Percentiles rank a stretch among this genome's conserved stretches.
Evolutionary conservation across 2,329 filamentous ascomycete genomes (phyloP).

Genomic region (Thielaviopsis populi): DNA sequence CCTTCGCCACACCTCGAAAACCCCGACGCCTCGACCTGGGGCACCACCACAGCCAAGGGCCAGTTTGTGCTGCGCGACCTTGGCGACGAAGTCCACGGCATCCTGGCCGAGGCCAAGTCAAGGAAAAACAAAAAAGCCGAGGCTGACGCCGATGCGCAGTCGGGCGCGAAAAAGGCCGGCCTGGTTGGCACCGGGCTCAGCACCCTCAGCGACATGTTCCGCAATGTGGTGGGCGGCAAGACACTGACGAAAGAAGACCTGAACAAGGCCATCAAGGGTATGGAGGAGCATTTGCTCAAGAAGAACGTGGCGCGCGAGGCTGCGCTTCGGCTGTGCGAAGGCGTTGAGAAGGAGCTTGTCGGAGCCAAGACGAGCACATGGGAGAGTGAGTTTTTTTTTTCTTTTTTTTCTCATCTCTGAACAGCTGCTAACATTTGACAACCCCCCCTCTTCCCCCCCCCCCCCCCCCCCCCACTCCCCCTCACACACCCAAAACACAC

Average conservation of each 20-base stretch:
- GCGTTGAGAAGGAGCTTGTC: conserved; percentile 77
- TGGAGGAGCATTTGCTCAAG: conserved; percentile 85
- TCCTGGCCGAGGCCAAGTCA: conserved; percentile 65
- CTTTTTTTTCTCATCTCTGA: neutral
- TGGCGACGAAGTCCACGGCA: conserved; percentile 82
- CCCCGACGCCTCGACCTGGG: conserved; percentile 70
- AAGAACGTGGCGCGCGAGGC: conserved; percentile 97
- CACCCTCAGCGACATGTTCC: conserved; percentile 75
- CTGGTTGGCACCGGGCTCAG: conserved; percentile 67
- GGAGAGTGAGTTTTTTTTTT: conserved; percentile 39
- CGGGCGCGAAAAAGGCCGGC: conserved; percentile 36
- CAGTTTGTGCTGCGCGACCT: conserved; percentile 90
- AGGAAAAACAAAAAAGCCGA: conserved; percentile 29
- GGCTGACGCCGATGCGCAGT: conserved; percentile 32
- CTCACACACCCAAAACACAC: no score
- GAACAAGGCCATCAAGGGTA: conserved; percentile 81
- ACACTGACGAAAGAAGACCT: conserved; percentile 77
- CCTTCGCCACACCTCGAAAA: conserved; percentile 51
- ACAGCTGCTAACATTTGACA: neutral
- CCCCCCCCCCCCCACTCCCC: neutral
- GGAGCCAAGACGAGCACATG: conserved; percentile 87
- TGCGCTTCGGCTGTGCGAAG: conserved; percentile 76
- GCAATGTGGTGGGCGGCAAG: conserved; percentile 91
- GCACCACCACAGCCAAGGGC: conserved; percentile 67
- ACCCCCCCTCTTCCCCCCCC: neutral